Percentiles rank a stretch among this genome's conserved stretches.
Evolutionary conservation across 441 rosid species (phyloP).

Genomic region (Isatis lusitanica): DNA sequence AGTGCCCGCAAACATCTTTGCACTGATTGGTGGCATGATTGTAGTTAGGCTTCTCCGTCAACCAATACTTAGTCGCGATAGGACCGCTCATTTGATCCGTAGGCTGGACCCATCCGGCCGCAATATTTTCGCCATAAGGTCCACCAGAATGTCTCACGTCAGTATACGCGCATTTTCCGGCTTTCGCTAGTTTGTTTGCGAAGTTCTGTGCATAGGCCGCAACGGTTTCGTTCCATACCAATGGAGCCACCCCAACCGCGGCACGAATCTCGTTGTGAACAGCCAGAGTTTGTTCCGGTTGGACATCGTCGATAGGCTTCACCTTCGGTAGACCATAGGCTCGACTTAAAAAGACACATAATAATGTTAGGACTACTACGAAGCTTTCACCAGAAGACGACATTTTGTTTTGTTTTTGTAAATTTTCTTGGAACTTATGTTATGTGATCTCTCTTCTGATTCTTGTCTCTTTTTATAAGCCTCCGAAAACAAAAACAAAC

Average conservation of each 20-base stretch:
- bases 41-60: conserved; percentile 50
- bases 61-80: conserved; percentile 56
- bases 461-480: conserved; percentile 23
- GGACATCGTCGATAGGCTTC: conserved; percentile 35
- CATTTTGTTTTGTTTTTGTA: conserved; percentile 1
- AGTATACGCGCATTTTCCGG: conserved; percentile 37
- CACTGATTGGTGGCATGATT: conserved; percentile 51
- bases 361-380: background rate
- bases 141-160: conserved; percentile 55
- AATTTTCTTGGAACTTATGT: conserved; percentile 8
- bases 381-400: background rate
- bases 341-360: background rate
- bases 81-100: conserved; percentile 45
- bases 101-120: conserved; percentile 48
- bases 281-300: conserved; percentile 31
- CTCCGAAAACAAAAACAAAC: background rate
- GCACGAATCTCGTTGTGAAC: conserved; percentile 59
- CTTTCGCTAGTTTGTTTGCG: conserved; percentile 42
- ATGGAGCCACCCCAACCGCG: conserved; percentile 45
- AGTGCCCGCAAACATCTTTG: conserved; percentile 52
- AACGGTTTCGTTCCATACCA: conserved; percentile 50
- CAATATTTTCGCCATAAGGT: conserved; percentile 71
- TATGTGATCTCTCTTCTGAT: conserved; percentile 4
- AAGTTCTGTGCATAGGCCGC: conserved; percentile 54
- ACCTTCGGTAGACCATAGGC: conserved; percentile 25